Evolutionary conservation across 192 early-diverging fungal genomes (phyloP).

Genomic region (Coemansia pectinata): DNA sequence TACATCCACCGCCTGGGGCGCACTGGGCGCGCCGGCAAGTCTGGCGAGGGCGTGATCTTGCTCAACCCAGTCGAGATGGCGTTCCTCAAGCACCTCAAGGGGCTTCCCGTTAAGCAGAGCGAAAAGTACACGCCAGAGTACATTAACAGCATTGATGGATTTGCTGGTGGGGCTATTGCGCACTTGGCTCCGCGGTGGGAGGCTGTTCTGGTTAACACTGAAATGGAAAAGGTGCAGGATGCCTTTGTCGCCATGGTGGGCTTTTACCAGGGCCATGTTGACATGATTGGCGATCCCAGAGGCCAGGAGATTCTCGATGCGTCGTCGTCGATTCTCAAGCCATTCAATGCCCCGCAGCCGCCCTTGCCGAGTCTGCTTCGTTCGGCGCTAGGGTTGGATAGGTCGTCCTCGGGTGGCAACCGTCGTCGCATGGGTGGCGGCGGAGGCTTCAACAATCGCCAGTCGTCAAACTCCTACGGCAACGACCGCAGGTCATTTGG

Average conservation of each 20-base stretch:
- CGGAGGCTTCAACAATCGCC: neutral
- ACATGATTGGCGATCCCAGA: slow-evolving; percentile 18
- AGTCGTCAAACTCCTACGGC: slow-evolving; percentile 2
- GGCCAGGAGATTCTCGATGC: slow-evolving; percentile 23
- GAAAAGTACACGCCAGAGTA: slow-evolving; percentile 37
- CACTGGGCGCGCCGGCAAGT: slow-evolving; percentile 92
- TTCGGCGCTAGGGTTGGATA: neutral
- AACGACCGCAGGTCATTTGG: slow-evolving; percentile 5
- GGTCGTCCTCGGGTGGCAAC: neutral
- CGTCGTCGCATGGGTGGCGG: slow-evolving; percentile 9
- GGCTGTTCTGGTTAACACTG: slow-evolving; percentile 11
- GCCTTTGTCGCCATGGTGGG: slow-evolving; percentile 54
- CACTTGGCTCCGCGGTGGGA: slow-evolving; percentile 39
- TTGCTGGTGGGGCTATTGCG: slow-evolving; percentile 21
- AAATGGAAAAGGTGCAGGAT: slow-evolving; percentile 32
- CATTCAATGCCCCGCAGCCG: slow-evolving; percentile 30
- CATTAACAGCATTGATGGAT: slow-evolving; percentile 18
- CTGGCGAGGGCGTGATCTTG: slow-evolving; percentile 83
- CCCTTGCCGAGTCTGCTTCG: slow-evolving; percentile 16
- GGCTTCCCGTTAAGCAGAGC: slow-evolving; percentile 61
- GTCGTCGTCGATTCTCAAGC: slow-evolving; percentile 8
- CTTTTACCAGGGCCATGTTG: slow-evolving; percentile 25
- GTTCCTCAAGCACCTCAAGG: slow-evolving; percentile 65
- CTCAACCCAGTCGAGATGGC: slow-evolving; percentile 75
- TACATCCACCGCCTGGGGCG: slow-evolving; percentile 97